These are phyloP conservation scores for Cryptococcus sp. DNA, from an alignment of 1,284 basidiomycete genomes.

Conservation along the genomic window DNA sequence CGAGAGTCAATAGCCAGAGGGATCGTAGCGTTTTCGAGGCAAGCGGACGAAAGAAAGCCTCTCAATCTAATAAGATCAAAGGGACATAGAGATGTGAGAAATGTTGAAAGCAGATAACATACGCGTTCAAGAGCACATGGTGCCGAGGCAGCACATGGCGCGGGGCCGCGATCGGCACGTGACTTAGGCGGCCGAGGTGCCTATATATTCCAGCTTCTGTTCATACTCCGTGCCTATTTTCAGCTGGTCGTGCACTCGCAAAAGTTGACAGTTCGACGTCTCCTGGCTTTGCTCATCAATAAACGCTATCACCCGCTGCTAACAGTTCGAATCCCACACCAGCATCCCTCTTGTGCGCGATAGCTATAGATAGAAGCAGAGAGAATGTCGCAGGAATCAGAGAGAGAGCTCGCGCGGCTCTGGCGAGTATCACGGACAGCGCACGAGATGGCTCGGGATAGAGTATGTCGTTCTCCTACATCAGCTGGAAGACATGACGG, in stretches of 20 bases:
- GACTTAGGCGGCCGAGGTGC: no score
- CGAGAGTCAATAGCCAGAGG: no score
- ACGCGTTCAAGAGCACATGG: no score
- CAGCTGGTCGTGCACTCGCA: not conserved
- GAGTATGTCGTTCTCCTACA: conserved; percentile 53
- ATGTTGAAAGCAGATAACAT: no score
- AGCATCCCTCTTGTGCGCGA: not conserved
- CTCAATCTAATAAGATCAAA: no score
- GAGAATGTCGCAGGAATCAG: conserved; percentile 39
- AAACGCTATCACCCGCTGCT: not conserved
- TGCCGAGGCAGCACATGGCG: no score
- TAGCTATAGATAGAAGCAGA: no score
- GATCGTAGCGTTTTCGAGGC: no score
- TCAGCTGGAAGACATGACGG: not conserved
- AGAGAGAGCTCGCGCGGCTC: conserved; percentile 60
- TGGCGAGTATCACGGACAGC: conserved; percentile 97
- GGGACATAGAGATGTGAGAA: no score
- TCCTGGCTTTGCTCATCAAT: not conserved
- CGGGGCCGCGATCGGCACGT: no score
- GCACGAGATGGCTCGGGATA: conserved; percentile 93
- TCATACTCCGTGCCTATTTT: not conserved
- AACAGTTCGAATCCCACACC: not conserved
- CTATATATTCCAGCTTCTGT: no score
- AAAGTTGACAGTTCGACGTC: not conserved
- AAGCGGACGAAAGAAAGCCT: no score